These are phyloP conservation scores for Penicillium brasilianum DNA, from an alignment of 2,329 filamentous ascomycete species.

Conservation along the genomic window DNA sequence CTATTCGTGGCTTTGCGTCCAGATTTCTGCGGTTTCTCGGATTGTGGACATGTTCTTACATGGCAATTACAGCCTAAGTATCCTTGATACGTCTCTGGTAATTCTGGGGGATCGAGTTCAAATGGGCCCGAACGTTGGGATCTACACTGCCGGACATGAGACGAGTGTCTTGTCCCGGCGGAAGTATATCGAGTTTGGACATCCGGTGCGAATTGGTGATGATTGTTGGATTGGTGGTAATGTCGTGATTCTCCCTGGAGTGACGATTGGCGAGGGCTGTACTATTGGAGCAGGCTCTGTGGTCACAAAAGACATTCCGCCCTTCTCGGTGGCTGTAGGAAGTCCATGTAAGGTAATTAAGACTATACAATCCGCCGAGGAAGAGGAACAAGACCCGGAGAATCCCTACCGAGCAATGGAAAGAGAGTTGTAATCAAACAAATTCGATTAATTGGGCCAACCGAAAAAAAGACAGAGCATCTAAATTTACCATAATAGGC, in stretches of 20 bases:
- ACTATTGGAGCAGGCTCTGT: slow-evolving; percentile 49
- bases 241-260: slow-evolving; percentile 50
- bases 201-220: slow-evolving; percentile 54
- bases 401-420: slow-evolving; percentile 24
- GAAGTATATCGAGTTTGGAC: slow-evolving; percentile 58
- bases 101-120: slow-evolving; percentile 60
- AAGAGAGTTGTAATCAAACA: slow-evolving; percentile 5
- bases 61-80: slow-evolving; percentile 55
- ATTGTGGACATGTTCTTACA: not conserved
- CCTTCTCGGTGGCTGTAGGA: slow-evolving; percentile 40
- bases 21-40: not conserved
- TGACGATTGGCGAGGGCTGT: slow-evolving; percentile 49
- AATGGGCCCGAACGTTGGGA: slow-evolving; percentile 59
- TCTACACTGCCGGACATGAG: slow-evolving; percentile 61
- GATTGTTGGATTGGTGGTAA: slow-evolving; percentile 58
- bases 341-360: slow-evolving; percentile 27
- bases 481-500: not conserved
- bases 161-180: slow-evolving; percentile 54
- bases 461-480: not conserved
- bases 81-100: slow-evolving; percentile 60
- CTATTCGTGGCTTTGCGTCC: not conserved
- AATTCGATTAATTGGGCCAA: not conserved
- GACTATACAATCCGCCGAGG: slow-evolving; percentile 27
- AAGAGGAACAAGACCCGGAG: slow-evolving; percentile 33
- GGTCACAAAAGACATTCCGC: slow-evolving; percentile 46